Base-by-base conservation (phyloP, 441 rosid species). In the Croton setiger region DNA sequence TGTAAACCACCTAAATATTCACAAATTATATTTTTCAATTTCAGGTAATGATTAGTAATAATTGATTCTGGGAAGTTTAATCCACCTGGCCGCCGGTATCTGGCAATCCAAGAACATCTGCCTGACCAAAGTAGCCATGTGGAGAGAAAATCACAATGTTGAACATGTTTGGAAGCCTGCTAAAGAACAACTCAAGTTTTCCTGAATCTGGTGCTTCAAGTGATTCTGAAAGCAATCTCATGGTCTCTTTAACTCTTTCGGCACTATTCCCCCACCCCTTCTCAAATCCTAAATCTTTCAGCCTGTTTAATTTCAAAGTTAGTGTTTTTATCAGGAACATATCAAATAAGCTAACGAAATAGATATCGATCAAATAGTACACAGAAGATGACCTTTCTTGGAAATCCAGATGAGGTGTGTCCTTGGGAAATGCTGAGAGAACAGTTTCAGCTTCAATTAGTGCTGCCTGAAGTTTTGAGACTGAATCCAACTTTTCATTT, bases 1-100 rank as follows among this genome's bases (percentile, higher is more conserved):
- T 94, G 85, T 94, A 94, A 70, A 92, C 98, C 64, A 94, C 91
- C 98, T 93, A 11, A 7, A 45, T 4, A 66, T 48, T 14, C 47
- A 43, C 18, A 49, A 45, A 63, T 36, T 36, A 11, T 15, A n/a
- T 7, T 5, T 48, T 48, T 48, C 18, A 4, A 14, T 48, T 45
- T 45, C 18, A 13, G 7, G 4, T 48, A 4, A 47, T 31, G 10
- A 21, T 11, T 48, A 2, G 9, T 12, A 18, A 23, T 23, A 57
- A 13, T 23, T 5, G 0, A 60, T 66, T 57, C 14, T 10, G 37
- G 47, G 10, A 8, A 31, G 21, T 18, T 2, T 56, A 15, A 5
- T 49, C 39, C 47, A 91, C 98, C 92, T 91, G 97, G 70, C 97
- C 98, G 8, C 97, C 98, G 0, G 98, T 94, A 51, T 94, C 98